Evolutionary conservation across 202 grass and related monocot species (phyloP).

Genomic region (Setaria italica): DNA sequence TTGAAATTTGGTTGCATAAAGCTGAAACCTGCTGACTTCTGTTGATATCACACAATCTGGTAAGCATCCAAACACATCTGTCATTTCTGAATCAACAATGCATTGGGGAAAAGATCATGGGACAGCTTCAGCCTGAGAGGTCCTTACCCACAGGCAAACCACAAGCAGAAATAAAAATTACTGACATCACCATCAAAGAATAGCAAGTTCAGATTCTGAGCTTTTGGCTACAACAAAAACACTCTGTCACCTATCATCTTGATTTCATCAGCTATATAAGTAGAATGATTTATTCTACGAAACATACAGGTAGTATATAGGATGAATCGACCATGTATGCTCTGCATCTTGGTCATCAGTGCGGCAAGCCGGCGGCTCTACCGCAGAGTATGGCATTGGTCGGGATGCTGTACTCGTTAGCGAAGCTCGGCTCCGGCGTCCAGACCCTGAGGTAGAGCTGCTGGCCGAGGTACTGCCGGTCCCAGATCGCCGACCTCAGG

Average conservation of each 20-base stretch:
- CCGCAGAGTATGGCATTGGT: slow-evolving; percentile 34
- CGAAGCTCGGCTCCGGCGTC: slow-evolving; percentile 61
- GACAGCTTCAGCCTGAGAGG: background rate
- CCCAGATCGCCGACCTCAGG: slow-evolving; percentile 65
- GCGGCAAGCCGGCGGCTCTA: slow-evolving; percentile 53
- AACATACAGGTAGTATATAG: background rate
- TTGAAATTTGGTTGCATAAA: too few species aligned
- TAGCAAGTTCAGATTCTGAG: background rate
- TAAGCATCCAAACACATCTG: background rate
- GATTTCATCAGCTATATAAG: slow-evolving; percentile 45
- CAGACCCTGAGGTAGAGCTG: too few species aligned
- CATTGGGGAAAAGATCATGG: background rate
- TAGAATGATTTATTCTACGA: slow-evolving; percentile 35
- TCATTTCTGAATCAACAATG: background rate
- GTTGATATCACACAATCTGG: background rate
- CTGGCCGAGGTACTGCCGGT: too few species aligned
- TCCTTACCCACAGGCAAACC: background rate
- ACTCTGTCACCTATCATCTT: slow-evolving; percentile 27
- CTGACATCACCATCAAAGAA: slow-evolving; percentile 32
- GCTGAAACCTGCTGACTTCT: background rate
- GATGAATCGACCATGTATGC: background rate
- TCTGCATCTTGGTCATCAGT: slow-evolving; percentile 47
- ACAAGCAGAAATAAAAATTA: background rate
- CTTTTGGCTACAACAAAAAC: slow-evolving; percentile 21
- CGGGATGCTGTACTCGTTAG: background rate